A percentile compares a stretch with the other conserved stretches of the same genome.
phyloP scores from a whole-genome alignment of 768 basidiomycete genomes.

The Panus rudis region DNA sequence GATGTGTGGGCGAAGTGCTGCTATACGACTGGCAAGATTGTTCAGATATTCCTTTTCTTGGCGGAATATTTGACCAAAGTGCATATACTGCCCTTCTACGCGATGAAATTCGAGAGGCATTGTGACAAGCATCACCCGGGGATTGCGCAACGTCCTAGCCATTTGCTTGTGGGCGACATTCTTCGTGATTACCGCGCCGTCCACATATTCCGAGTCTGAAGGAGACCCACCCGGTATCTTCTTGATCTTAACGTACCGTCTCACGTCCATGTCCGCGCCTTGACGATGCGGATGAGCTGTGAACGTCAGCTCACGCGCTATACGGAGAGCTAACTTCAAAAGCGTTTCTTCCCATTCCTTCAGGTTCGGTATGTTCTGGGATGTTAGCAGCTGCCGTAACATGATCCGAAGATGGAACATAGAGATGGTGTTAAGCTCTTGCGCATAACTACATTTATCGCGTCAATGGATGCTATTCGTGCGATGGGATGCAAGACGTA shows the following conservation, averaged over 20 bases:
- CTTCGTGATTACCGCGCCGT: constrained; percentile 95
- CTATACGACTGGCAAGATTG: constrained; percentile 81
- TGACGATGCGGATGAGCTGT: constrained; percentile 62
- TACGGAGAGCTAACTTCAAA: constrained; percentile 73
- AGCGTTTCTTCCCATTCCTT: constrained; percentile 86
- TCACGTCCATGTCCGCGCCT: constrained; percentile 91
- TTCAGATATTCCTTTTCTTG: constrained; percentile 92
- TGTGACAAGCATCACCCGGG: constrained; percentile 93
- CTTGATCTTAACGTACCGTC: constrained; percentile 96
- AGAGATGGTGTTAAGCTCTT: constrained; percentile 78
- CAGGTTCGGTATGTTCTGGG: constrained; percentile 74
- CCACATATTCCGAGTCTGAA: constrained; percentile 91
- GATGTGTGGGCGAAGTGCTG: constrained; percentile 86
- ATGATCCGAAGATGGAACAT: constrained; percentile 87
- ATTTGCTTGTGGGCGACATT: constrained; percentile 96
- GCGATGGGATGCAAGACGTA: constrained; percentile 33
- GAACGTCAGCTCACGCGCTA: constrained; percentile 81
- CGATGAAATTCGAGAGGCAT: constrained; percentile 93
- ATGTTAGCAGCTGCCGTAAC: constrained; percentile 84
- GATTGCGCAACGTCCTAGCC: constrained; percentile 74
- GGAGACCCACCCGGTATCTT: constrained; percentile 94
- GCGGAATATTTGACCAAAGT: constrained; percentile 82
- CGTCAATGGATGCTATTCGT: not conserved
- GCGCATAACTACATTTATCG: constrained; percentile 52
- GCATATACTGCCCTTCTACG: constrained; percentile 87